phyloP scores from a whole-genome alignment of 2,329 filamentous ascomycete species.

The Aureobasidium subglaciale region DNA sequence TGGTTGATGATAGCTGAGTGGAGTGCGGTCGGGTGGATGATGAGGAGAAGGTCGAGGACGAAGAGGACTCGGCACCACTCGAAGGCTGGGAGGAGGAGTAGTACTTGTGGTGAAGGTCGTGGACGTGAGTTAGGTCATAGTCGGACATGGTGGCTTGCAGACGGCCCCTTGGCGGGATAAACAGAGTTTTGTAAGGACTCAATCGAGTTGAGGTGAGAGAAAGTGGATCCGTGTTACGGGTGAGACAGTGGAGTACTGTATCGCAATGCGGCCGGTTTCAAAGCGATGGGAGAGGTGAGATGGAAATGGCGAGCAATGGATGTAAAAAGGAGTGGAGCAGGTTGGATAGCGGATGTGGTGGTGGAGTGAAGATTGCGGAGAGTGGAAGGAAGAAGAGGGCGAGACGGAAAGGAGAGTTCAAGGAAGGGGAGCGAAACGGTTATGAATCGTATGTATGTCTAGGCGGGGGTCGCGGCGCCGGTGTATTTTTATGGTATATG shows the following conservation, averaged over 20 bases:
- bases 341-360: conserved; percentile 6
- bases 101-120: conserved; percentile 7
- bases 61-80: conserved; percentile 10
- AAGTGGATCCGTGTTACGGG: conserved; percentile 8
- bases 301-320: neutral
- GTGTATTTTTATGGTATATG: neutral
- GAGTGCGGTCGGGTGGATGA: conserved; percentile 5
- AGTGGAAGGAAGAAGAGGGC: neutral
- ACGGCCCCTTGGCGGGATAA: conserved; percentile 2
- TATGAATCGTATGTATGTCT: conserved; percentile 1
- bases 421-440: conserved; percentile 8
- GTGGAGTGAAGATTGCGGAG: neutral
- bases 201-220: conserved; percentile 3
- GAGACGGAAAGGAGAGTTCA: conserved; percentile 1
- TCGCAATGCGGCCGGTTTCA: conserved; percentile 3
- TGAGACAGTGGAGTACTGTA: conserved; percentile 14
- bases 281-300: neutral
- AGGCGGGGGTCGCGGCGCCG: conserved; percentile 5
- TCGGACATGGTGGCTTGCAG: conserved; percentile 7
- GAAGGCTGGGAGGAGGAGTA: neutral
- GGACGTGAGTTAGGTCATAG: conserved; percentile 4
- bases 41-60: neutral
- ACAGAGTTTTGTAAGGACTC: conserved; percentile 9
- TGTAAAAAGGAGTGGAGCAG: conserved; percentile 10
- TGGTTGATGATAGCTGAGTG: neutral